Percentiles rank a stretch among this genome's conserved stretches.
Conservation (phyloP, 306 rosid genomes). For the Boehmeria nivea region DNA sequence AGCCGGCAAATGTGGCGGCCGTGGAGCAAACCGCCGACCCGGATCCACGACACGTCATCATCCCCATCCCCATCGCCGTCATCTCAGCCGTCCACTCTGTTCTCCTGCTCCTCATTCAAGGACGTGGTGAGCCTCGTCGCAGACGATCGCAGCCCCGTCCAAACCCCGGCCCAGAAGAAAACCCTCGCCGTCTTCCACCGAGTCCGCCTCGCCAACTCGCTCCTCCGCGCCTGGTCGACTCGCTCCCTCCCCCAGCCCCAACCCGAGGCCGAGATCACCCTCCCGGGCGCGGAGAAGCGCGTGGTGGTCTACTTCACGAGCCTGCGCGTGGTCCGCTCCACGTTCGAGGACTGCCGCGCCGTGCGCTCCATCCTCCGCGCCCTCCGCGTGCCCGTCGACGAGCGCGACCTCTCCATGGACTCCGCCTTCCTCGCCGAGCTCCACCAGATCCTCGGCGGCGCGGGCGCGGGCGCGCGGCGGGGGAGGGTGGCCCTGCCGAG, state of each 20-base stretch:
- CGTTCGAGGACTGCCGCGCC: constrained; percentile 73
- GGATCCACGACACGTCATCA: constrained; percentile 40
- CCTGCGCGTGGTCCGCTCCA: constrained; percentile 75
- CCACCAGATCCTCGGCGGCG: constrained; percentile 47
- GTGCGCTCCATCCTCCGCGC: constrained; percentile 73
- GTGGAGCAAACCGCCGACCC: constrained; percentile 64
- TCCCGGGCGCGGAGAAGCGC: constrained; percentile 57
- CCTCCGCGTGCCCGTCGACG: constrained; percentile 64
- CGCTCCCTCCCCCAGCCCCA: constrained; percentile 22
- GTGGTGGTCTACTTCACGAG: constrained; percentile 82
- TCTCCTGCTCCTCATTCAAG: constrained; percentile 82
- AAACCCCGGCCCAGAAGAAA: constrained; percentile 18
- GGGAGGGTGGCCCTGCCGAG: constrained; percentile 49
- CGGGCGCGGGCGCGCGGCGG: neutral
- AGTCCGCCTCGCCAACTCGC: constrained; percentile 63
- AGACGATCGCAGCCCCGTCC: constrained; percentile 41
- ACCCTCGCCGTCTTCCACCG: constrained; percentile 64
- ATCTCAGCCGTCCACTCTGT: constrained; percentile 39
- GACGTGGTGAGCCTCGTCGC: constrained; percentile 65
- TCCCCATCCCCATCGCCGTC: neutral
- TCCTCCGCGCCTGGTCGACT: constrained; percentile 37
- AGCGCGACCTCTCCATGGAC: constrained; percentile 89
- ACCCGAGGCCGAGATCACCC: constrained; percentile 17
- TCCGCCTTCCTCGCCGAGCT: constrained; percentile 59
- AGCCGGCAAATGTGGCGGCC: constrained; percentile 79